Conservation (phyloP, 768 basidiomycete genomes). For the Calocybe cyanea region DNA sequence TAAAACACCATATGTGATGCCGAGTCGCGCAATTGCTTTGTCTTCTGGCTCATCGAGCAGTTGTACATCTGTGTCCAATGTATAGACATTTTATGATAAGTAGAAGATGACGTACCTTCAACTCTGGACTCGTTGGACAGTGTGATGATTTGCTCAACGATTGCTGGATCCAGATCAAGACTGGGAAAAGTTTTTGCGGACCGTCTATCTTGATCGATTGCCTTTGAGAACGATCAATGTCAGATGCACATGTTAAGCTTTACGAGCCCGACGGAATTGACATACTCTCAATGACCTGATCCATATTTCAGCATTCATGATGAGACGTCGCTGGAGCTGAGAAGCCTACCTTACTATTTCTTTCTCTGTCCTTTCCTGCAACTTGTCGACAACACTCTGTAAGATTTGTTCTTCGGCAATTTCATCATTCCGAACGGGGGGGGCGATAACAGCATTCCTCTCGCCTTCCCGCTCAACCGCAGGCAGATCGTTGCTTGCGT, state of each 20-base stretch:
- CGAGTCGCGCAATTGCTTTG: slow-evolving; percentile 66
- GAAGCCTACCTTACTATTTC: slow-evolving; percentile 65
- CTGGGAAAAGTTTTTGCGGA: slow-evolving; percentile 58
- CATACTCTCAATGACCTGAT: slow-evolving; percentile 34
- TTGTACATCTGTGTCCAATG: slow-evolving; percentile 25
- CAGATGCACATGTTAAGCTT: neutral
- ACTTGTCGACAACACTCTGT: slow-evolving; percentile 73
- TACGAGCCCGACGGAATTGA: neutral
- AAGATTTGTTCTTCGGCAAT: slow-evolving; percentile 52
- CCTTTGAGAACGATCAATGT: slow-evolving; percentile 34
- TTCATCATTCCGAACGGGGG: slow-evolving; percentile 22
- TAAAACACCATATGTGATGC: slow-evolving; percentile 77
- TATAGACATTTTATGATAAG: slow-evolving; percentile 6
- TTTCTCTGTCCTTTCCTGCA: slow-evolving; percentile 86
- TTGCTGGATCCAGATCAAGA: slow-evolving; percentile 56
- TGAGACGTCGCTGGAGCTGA: neutral
- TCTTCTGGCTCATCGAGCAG: slow-evolving; percentile 59
- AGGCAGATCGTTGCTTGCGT: slow-evolving; percentile 9
- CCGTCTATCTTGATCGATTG: slow-evolving; percentile 79
- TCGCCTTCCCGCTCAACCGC: slow-evolving; percentile 4
- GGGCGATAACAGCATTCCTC: slow-evolving; percentile 4
- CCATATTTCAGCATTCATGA: neutral
- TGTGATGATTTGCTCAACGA: slow-evolving; percentile 58
- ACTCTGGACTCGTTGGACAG: slow-evolving; percentile 37
- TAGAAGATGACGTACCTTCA: slow-evolving; percentile 24